These are phyloP conservation scores for Sabuloglossum arenarium DNA, from an alignment of 495 filamentous ascomycete genomes.

Conservation along the genomic window DNA sequence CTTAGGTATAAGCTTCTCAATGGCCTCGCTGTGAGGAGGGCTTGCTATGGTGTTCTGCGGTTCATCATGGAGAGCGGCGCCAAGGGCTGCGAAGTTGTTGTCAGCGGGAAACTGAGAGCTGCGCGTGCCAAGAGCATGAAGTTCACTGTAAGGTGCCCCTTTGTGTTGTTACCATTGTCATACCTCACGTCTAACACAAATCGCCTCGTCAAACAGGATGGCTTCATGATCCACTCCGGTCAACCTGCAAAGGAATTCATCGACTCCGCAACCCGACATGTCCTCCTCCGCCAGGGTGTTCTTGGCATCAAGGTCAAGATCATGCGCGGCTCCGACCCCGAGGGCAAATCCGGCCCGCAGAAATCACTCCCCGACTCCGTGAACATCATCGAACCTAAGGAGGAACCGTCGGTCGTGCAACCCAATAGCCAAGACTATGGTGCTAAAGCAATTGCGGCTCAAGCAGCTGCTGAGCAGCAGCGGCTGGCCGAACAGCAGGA, in stretches of 20 bases:
- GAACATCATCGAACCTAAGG: constrained; percentile 99
- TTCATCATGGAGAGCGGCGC: constrained; percentile 99
- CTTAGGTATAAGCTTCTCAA: constrained; percentile 99
- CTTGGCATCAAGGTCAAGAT: constrained; percentile 99
- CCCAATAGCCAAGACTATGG: constrained; percentile 96
- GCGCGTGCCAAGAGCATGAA: constrained; percentile 99
- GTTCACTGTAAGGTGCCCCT: constrained; percentile 56
- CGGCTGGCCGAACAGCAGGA: constrained; percentile 40
- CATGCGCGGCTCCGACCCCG: constrained; percentile 98
- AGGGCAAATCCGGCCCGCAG: constrained; percentile 92
- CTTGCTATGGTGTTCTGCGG: constrained; percentile 97
- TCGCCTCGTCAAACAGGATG: constrained; percentile 37
- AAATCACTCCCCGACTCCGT: constrained; percentile 96
- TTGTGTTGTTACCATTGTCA: neutral
- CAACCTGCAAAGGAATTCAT: constrained; percentile 99
- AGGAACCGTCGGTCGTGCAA: constrained; percentile 82
- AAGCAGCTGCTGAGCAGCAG: constrained; percentile 62
- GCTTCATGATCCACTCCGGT: constrained; percentile 99
- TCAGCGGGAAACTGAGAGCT: constrained; percentile 94
- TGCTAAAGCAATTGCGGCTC: constrained; percentile 77
- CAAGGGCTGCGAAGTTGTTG: constrained; percentile 98
- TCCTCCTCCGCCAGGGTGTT: constrained; percentile 97
- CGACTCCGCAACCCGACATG: constrained; percentile 92
- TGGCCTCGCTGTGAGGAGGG: constrained; percentile 89
- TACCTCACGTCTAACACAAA: neutral